phyloP scores from a whole-genome alignment of 495 filamentous ascomycete species.

The Podospora pseudoanserina region DNA sequence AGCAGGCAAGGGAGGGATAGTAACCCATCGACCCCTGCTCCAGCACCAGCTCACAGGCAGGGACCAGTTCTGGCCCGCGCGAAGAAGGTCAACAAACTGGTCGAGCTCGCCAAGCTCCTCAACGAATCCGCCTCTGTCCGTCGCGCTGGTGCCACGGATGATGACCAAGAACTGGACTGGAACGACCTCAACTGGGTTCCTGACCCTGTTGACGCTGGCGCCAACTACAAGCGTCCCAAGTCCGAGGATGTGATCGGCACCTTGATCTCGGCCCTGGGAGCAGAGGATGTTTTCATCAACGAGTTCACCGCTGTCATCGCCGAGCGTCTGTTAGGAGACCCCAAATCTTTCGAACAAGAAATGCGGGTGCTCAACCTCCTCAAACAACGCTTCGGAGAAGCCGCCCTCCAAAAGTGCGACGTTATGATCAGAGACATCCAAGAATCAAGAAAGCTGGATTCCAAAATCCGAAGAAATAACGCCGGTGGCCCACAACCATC shows the following conservation, averaged over 20 bases:
- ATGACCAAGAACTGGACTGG: constrained; percentile 74
- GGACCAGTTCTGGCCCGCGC: too few species aligned
- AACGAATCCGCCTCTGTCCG: constrained; percentile 54
- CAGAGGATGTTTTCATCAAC: constrained; percentile 84
- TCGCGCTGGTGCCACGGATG: constrained; percentile 35
- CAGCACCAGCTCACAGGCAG: too few species aligned
- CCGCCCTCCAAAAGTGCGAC: constrained; percentile 80
- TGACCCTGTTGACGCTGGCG: constrained; percentile 86
- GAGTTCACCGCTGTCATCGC: constrained; percentile 85
- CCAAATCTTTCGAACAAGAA: constrained; percentile 69
- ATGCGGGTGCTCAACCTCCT: constrained; percentile 74
- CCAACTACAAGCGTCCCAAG: constrained; percentile 86
- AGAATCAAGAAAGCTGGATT: constrained; percentile 73
- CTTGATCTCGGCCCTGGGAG: constrained; percentile 80
- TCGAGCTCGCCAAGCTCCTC: constrained; percentile 74
- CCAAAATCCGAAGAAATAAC: constrained; percentile 49
- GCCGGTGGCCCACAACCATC: constrained; percentile 4
- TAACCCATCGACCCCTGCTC: not conserved
- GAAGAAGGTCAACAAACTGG: constrained; percentile 41
- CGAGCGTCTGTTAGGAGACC: constrained; percentile 72
- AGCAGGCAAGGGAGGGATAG: not conserved
- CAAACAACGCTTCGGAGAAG: constrained; percentile 84
- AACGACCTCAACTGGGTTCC: constrained; percentile 90
- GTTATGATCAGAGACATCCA: constrained; percentile 96
- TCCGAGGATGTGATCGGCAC: constrained; percentile 88